A percentile compares a stretch with the other conserved stretches of the same genome.
phyloP scores from a whole-genome alignment of 2,329 filamentous ascomycete species.

The Nannizzia gypsea region DNA sequence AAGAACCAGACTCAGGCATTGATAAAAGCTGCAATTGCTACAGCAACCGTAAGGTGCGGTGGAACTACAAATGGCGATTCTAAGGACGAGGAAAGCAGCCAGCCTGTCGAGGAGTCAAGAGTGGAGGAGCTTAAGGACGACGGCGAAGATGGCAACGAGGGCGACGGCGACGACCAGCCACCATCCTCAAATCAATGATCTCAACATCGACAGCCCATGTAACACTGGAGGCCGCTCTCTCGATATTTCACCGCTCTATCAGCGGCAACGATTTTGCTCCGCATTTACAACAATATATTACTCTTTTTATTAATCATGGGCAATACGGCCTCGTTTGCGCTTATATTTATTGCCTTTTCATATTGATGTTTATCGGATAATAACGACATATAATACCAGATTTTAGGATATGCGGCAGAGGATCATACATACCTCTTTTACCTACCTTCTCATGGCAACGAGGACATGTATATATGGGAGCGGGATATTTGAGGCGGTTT shows the following conservation, averaged over 20 bases:
- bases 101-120: not conserved
- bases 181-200: not conserved
- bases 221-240: too few species aligned
- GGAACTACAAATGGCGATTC: not conserved
- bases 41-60: not conserved
- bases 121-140: not conserved
- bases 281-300: not conserved
- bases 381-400: not conserved
- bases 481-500: too few species aligned
- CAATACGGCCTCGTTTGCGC: not conserved
- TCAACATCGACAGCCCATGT: not conserved
- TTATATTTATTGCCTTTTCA: not conserved
- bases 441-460: not conserved
- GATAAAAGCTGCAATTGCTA: not conserved
- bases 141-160: not conserved
- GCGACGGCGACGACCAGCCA: not conserved
- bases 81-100: not conserved
- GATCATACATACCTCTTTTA: not conserved
- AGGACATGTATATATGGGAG: constrained; percentile 2
- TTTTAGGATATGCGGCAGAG: not conserved
- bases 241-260: not conserved
- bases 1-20: not conserved
- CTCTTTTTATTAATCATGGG: not conserved
- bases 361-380: not conserved
- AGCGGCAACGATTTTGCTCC: not conserved